Base-by-base conservation (phyloP, 805 yeast species). In the Saccharomycopsis microspora region DNA sequence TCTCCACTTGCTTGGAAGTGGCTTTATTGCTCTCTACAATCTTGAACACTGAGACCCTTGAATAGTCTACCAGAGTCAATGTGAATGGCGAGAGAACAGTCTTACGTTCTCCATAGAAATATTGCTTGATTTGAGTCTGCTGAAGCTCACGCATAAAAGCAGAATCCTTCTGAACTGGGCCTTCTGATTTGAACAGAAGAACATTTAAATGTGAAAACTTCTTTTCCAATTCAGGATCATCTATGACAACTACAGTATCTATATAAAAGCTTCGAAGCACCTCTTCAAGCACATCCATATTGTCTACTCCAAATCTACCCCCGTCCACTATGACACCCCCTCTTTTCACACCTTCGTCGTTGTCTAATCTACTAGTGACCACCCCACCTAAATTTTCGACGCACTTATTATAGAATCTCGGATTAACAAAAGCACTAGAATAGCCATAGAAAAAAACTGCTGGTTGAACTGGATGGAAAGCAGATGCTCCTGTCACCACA, bases 391-490 rank as follows among this genome's bases (percentile, higher is more conserved):
- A 51, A 47, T 54, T 57, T 11, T 62, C 56, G 9, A 57, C 58
- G 29, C 56, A 57, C 41, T 54, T 53, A 42, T 54, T 56, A 45
- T 55, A 64, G 40, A 53, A 56, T 41, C 53, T 56, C 39, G 57
- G 60, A 60, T 87, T 87, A 8, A 77, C 80, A 1, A 64, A 55
- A 8, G 76, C 69, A 36, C 68, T 64, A 43, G 80, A 85, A 46
- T 80, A 71, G 0, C 97, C 98, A 63, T 70, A 87, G 57, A 74
- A 80, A 57, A 83, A 81, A 5, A 84, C 90, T n/a, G 83, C 61
- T 0, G 97, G 97, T 62, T 86, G 94, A 60, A 86, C 85, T n/a
- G 85, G 85, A 60, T 85, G 89, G 53, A 82, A 78, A 51, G 72
- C 67, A 1, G 89, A 78, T 1, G 85, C 78, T 40, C 94, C 93